These are phyloP conservation scores for Inga laurina DNA, from an alignment of 306 rosid species.

Conservation along the genomic window DNA sequence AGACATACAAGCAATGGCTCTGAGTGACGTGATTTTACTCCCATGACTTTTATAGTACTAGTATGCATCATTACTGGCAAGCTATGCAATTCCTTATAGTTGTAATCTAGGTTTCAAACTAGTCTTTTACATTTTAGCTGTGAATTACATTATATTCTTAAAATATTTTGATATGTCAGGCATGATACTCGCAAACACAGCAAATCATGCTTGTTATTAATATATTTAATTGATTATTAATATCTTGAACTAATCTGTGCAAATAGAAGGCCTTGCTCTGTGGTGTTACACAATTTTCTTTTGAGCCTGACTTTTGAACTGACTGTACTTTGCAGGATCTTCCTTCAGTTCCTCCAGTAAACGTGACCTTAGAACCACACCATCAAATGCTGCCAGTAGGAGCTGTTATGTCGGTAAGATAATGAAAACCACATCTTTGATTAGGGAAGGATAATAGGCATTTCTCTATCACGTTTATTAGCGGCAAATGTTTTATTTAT, in stretches of 20 bases:
- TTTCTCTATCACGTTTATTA: not conserved
- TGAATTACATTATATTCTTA: not conserved
- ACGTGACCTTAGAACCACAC: slow-evolving; percentile 64
- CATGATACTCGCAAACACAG: not conserved
- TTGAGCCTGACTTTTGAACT: slow-evolving; percentile 19
- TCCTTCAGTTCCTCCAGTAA: slow-evolving; percentile 73
- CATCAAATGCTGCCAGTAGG: slow-evolving; percentile 82
- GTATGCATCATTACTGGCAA: not conserved
- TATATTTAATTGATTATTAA: not conserved
- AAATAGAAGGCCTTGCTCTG: not conserved
- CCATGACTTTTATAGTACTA: not conserved
- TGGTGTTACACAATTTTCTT: not conserved
- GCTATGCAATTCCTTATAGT: not conserved
- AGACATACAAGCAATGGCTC: slow-evolving; percentile 12
- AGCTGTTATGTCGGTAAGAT: slow-evolving; percentile 77
- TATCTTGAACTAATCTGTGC: slow-evolving; percentile 7
- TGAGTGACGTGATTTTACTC: not conserved
- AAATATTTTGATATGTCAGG: not conserved
- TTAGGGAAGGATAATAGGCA: slow-evolving; percentile 7
- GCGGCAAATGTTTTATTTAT: not conserved
- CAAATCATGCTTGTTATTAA: slow-evolving; percentile 8
- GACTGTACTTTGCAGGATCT: slow-evolving; percentile 57
- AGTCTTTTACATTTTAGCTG: not conserved
- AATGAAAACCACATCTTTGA: not conserved
- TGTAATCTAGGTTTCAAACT: not conserved